A percentile compares a stretch with the other conserved stretches of the same genome.
phyloP scores from a whole-genome alignment of 2,329 filamentous ascomycete genomes.

The Calonectria hongkongensis region DNA sequence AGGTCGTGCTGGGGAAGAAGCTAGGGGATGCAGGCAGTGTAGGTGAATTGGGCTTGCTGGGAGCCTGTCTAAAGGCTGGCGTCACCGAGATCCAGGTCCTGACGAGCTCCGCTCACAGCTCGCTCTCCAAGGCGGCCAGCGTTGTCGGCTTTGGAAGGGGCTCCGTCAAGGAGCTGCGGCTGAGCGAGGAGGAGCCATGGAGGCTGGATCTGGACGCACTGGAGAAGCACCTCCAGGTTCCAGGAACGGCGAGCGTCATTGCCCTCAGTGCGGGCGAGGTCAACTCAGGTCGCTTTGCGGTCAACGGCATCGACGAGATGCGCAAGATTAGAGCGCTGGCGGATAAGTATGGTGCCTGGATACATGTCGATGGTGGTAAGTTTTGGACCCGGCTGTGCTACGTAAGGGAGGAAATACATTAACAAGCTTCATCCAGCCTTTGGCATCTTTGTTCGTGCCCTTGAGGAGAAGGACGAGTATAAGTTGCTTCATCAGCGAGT shows the following conservation, averaged over 20 bases:
- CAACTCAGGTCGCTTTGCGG: constrained; percentile 88
- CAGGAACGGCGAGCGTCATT: constrained; percentile 81
- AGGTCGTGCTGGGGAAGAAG: constrained; percentile 72
- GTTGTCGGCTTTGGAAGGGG: constrained; percentile 85
- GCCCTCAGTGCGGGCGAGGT: constrained; percentile 91
- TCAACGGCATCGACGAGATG: constrained; percentile 76
- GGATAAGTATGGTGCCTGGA: constrained; percentile 85
- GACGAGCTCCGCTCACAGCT: constrained; percentile 89
- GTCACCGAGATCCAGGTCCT: constrained; percentile 84
- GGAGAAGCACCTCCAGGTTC: constrained; percentile 72
- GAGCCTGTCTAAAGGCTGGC: constrained; percentile 78
- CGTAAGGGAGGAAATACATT: background rate
- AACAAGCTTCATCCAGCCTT: constrained; percentile 75
- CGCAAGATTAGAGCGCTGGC: constrained; percentile 79
- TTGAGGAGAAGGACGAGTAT: constrained; percentile 77
- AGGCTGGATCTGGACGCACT: constrained; percentile 80
- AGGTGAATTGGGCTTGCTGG: constrained; percentile 81
- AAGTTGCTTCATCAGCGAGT: constrained; percentile 67
- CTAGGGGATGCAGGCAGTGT: constrained; percentile 65
- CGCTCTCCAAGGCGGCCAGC: constrained; percentile 87
- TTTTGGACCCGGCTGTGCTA: constrained; percentile 22
- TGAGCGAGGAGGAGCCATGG: constrained; percentile 75
- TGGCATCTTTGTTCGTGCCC: constrained; percentile 84
- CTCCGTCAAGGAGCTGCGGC: constrained; percentile 77
- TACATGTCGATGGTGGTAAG: constrained; percentile 88